These are phyloP conservation scores for Thermothielavioides terrestris DNA, from an alignment of 495 filamentous ascomycete species.

Conservation along the genomic window DNA sequence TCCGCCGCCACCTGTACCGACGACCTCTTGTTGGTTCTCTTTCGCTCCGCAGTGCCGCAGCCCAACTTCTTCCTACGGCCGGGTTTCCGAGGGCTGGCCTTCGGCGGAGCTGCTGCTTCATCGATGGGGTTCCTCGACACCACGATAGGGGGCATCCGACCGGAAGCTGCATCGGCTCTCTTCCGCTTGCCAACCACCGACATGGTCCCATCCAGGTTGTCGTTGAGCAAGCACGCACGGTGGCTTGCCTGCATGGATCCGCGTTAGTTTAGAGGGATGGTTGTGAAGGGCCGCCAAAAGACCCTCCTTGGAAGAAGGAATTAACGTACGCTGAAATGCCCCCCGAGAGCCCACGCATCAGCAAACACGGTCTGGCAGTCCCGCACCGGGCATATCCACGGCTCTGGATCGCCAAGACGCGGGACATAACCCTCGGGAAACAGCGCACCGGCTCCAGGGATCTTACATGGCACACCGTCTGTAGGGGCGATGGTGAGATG, in stretches of 20 bases:
- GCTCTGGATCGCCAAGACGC: neutral
- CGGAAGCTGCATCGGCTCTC: neutral
- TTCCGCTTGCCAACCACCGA: slow-evolving; percentile 9
- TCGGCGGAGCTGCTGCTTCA: slow-evolving; percentile 3
- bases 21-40: neutral
- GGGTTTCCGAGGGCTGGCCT: slow-evolving; percentile 1
- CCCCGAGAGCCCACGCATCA: slow-evolving; percentile 6
- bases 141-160: slow-evolving; percentile 11
- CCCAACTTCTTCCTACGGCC: neutral
- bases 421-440: slow-evolving; percentile 18
- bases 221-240: slow-evolving; percentile 14
- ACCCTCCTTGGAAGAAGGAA: neutral
- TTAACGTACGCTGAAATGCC: slow-evolving; percentile 17
- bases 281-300: too few species aligned
- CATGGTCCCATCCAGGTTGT: slow-evolving; percentile 15
- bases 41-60: neutral
- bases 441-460: slow-evolving; percentile 8
- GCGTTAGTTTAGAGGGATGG: neutral
- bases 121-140: slow-evolving; percentile 9
- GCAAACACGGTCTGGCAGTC: slow-evolving; percentile 10
- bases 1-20: neutral
- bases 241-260: slow-evolving; percentile 1
- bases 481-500: neutral
- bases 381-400: slow-evolving; percentile 18
- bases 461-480: neutral